Evolutionary conservation across 495 filamentous ascomycete genomes (phyloP).

Genomic region (Lasiosphaeris hirsuta): DNA sequence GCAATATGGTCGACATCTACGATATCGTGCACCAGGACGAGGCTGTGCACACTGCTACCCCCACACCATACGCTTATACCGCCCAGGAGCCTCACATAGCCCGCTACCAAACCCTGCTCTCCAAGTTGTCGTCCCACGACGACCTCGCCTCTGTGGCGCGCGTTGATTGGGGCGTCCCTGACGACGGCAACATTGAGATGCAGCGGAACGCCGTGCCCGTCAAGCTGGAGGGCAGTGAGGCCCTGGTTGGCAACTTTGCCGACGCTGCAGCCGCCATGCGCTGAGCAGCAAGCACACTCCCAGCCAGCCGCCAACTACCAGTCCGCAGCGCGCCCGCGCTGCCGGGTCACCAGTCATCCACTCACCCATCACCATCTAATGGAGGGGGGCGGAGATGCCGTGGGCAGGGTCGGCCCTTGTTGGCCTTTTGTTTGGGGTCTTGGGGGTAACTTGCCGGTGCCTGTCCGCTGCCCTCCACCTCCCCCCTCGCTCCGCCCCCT

Average conservation of each 20-base stretch:
- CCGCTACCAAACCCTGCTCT: conserved; percentile 52
- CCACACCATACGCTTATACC: conserved; percentile 34
- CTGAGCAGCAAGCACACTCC: conserved; percentile 20
- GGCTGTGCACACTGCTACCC: conserved; percentile 24
- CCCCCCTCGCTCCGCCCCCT: not conserved
- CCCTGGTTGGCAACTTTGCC: conserved; percentile 49
- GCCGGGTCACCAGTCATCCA: conserved; percentile 8
- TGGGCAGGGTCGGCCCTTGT: not conserved
- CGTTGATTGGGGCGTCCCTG: conserved; percentile 44
- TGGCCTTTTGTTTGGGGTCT: not conserved
- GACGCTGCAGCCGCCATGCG: conserved; percentile 44
- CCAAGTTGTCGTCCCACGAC: conserved; percentile 45
- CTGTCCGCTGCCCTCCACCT: conserved; percentile 1
- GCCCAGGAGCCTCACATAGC: conserved; percentile 45
- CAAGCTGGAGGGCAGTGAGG: conserved; percentile 43
- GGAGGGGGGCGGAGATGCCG: not conserved
- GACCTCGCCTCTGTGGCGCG: conserved; percentile 34
- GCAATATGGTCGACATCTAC: conserved; percentile 58
- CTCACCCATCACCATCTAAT: conserved; percentile 1
- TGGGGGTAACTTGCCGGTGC: conserved; percentile 12
- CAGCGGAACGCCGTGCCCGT: conserved; percentile 37
- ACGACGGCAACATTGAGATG: conserved; percentile 46
- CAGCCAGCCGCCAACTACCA: not conserved
- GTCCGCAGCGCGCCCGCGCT: not conserved
- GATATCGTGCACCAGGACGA: conserved; percentile 51